Base-by-base conservation (phyloP, 495 filamentous ascomycete genomes). In the Penicillium salamii region DNA sequence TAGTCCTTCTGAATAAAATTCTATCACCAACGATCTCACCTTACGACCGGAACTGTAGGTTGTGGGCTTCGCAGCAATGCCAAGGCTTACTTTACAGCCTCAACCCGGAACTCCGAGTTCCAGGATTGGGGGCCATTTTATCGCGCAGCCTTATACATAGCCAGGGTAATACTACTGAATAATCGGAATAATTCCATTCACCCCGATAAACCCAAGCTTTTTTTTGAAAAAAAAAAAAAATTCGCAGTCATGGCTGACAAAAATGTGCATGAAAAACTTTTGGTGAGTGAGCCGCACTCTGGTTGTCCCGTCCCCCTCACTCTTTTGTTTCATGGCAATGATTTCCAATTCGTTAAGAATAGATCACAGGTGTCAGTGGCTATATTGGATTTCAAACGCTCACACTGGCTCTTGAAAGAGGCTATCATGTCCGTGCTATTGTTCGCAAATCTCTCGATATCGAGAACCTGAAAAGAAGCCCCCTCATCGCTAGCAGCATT, bases 311-410 rank as follows among this genome's bases (percentile, higher is more conserved):
- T n/a, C n/a, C n/a, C 19, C 3, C 5, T 21, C 19, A 24, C 4
- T 14, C 2, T 14, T 14, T 20, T 13, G 3, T 4, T 14, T 15
- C 8, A 24, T 40, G 5, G 21, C 9, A 1, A 40, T 7, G 13
- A 14, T 14, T 23, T 28, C 38, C 18, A 6, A 29, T 19, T 12
- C 11, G 8, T 6, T 1, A 17, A 29, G 24, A 42, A 11, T 14
- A 55, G 56, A 56, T 55, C 9, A 70, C 61, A 7, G 65, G 62
- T 9, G 58, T 55, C 5, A 59, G 53, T 34, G 66, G 63, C 14
- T 58, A 55, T 42, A 62, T 68, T 28, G 64, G 64, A n/a, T 67
- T 60, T 47, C 40, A 62, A 34, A 65, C 62, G 8, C 53, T 69
- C 1, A 42, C 53, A n/a, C 7, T 53, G 18, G 52, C 63, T 14